Conservation (phyloP, 495 filamentous ascomycete species). For the Aspergillus ellipticus region DNA sequence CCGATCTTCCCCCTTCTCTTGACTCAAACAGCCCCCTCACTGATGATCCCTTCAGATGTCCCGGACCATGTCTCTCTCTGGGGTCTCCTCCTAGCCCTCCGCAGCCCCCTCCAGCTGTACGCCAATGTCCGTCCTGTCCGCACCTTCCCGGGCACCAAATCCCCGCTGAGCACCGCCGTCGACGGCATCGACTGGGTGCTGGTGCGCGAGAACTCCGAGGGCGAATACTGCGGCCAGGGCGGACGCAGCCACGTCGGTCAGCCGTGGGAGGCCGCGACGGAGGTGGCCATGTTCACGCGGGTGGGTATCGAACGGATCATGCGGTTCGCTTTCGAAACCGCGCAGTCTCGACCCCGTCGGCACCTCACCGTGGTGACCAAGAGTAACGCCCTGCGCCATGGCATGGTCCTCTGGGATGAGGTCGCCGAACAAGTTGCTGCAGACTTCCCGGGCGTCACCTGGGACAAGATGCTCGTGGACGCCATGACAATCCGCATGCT, state of each 20-base stretch:
- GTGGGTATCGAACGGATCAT: conserved; percentile 53
- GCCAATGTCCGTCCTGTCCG: conserved; percentile 53
- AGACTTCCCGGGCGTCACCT: conserved; percentile 51
- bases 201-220: conserved; percentile 55
- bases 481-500: conserved; percentile 57
- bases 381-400: conserved; percentile 54
- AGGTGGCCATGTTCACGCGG: conserved; percentile 53
- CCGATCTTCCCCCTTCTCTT: conserved; percentile 12
- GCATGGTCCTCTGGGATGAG: conserved; percentile 57
- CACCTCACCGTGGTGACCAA: conserved; percentile 56
- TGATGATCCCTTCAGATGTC: no score
- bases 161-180: conserved; percentile 40
- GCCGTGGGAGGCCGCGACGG: conserved; percentile 51
- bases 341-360: conserved; percentile 41
- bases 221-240: conserved; percentile 55
- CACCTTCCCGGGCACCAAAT: conserved; percentile 45
- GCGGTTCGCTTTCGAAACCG: conserved; percentile 54
- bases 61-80: conserved; percentile 56
- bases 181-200: conserved; percentile 53
- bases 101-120: conserved; percentile 51
- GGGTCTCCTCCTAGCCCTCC: conserved; percentile 52
- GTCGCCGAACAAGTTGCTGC: conserved; percentile 40
- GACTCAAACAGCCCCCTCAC: no score
- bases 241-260: conserved; percentile 46
- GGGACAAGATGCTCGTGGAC: conserved; percentile 58